Evolutionary conservation across 768 basidiomycete genomes (phyloP).

Genomic region (Hypsizygus marmoreus): DNA sequence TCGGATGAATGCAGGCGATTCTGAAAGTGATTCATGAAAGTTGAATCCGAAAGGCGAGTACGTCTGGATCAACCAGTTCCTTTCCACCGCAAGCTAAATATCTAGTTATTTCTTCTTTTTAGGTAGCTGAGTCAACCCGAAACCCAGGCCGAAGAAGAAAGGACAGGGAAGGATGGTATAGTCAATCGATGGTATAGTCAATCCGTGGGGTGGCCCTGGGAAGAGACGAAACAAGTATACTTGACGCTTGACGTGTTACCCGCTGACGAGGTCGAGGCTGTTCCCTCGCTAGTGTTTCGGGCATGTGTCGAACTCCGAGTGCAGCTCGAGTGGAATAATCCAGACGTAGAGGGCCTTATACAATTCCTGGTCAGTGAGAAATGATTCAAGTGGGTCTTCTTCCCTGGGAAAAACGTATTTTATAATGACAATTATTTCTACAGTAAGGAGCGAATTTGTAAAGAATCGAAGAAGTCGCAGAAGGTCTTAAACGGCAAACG

Average conservation of each 20-base stretch:
- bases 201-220: conserved; percentile 98
- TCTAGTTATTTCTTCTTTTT: no score
- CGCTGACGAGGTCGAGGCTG: conserved; percentile 77
- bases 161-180: conserved; percentile 72
- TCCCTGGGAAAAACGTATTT: not conserved
- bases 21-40: no score
- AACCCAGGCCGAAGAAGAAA: conserved; percentile 41
- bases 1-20: no score
- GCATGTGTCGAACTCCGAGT: conserved; percentile 2
- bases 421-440: conserved; percentile 6
- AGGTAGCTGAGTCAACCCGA: conserved; percentile 32
- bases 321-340: conserved; percentile 92
- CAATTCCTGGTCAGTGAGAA: conserved; percentile 94
- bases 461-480: conserved; percentile 89
- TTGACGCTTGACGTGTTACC: conserved; percentile 87
- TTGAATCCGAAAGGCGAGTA: no score
- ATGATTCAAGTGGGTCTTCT: conserved; percentile 80
- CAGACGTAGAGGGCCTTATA: conserved; percentile 91
- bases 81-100: no score
- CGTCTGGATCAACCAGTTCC: no score
- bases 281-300: not conserved
- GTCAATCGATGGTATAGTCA: no score
- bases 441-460: conserved; percentile 96
- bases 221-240: conserved; percentile 91
- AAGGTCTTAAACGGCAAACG: conserved; percentile 89